These are phyloP conservation scores for Tetracladium setigerum DNA, from an alignment of 495 filamentous ascomycete species.

Conservation along the genomic window DNA sequence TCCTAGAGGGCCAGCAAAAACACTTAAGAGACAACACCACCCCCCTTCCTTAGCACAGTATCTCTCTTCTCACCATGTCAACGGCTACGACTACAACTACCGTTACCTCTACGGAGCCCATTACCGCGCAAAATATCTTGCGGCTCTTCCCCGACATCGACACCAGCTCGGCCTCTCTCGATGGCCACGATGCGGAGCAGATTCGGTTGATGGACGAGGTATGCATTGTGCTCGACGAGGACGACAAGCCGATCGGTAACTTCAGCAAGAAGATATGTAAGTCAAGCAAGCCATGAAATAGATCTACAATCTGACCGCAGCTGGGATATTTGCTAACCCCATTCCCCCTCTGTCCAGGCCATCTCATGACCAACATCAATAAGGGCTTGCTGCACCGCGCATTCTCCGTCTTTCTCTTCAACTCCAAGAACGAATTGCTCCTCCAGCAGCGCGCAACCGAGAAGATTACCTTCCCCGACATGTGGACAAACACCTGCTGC, in stretches of 20 bases:
- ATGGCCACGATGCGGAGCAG: slow-evolving; percentile 95
- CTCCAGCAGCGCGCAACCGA: slow-evolving; percentile 92
- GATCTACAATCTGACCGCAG: neutral
- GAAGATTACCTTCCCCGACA: slow-evolving; percentile 98
- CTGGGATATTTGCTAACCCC: slow-evolving; percentile 2
- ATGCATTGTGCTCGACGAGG: slow-evolving; percentile 90
- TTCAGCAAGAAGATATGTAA: slow-evolving; percentile 97
- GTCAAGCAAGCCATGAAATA: slow-evolving; percentile 19
- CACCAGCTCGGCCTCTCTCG: slow-evolving; percentile 67
- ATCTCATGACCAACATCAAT: slow-evolving; percentile 97
- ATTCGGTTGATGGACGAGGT: slow-evolving; percentile 98
- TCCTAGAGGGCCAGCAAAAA: neutral
- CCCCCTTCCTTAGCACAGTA: slow-evolving; percentile 1
- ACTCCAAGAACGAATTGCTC: slow-evolving; percentile 78
- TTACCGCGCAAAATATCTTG: slow-evolving; percentile 81
- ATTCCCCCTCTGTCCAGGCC: slow-evolving; percentile 51
- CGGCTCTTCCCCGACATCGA: slow-evolving; percentile 94
- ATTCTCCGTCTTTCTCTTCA: slow-evolving; percentile 97
- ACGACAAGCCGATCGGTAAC: slow-evolving; percentile 91
- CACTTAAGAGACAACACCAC: neutral
- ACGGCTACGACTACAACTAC: slow-evolving; percentile 31
- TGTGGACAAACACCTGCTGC: slow-evolving; percentile 99
- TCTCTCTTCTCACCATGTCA: slow-evolving; percentile 9
- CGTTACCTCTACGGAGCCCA: slow-evolving; percentile 36
- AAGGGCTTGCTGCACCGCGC: slow-evolving; percentile 91